These are phyloP conservation scores for Talaromyces sp. DNA, from an alignment of 2,329 filamentous ascomycete species.

Conservation along the genomic window DNA sequence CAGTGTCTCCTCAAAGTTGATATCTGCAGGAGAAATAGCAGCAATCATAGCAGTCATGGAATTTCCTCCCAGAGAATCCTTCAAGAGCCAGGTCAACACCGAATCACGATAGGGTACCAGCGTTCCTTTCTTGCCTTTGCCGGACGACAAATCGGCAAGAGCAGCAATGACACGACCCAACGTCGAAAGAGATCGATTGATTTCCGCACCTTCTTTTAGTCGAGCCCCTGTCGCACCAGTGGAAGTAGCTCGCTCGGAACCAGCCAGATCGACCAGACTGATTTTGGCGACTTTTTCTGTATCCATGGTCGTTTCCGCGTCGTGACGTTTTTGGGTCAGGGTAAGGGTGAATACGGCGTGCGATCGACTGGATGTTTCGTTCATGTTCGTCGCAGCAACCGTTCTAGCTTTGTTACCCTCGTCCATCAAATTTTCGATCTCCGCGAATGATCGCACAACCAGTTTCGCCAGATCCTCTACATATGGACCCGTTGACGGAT, in stretches of 20 bases:
- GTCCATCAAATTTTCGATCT: slow-evolving; percentile 98
- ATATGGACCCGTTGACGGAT: slow-evolving; percentile 95
- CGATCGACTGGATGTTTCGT: slow-evolving; percentile 96
- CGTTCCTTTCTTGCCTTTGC: slow-evolving; percentile 68
- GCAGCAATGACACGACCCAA: slow-evolving; percentile 96
- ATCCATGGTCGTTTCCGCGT: slow-evolving; percentile 91
- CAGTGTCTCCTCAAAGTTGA: slow-evolving; percentile 97
- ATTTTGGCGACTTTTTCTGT: slow-evolving; percentile 98
- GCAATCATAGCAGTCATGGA: slow-evolving; percentile 99
- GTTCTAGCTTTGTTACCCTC: slow-evolving; percentile 98
- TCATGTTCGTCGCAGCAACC: slow-evolving; percentile 99
- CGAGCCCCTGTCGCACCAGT: slow-evolving; percentile 94
- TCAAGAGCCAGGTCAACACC: slow-evolving; percentile 91
- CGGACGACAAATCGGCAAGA: slow-evolving; percentile 81
- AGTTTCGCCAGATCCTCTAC: slow-evolving; percentile 97
- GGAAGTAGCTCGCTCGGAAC: slow-evolving; percentile 94
- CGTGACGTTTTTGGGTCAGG: slow-evolving; percentile 87
- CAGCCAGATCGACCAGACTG: slow-evolving; percentile 93
- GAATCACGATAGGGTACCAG: slow-evolving; percentile 97
- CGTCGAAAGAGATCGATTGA: slow-evolving; percentile 94
- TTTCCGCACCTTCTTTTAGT: slow-evolving; percentile 95
- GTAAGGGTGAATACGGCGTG: slow-evolving; percentile 98
- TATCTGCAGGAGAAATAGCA: slow-evolving; percentile 94
- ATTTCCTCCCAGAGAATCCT: slow-evolving; percentile 95
- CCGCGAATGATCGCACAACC: slow-evolving; percentile 85